phyloP scores from a whole-genome alignment of 805 yeast genomes.

The Candida ipomoeae region DNA sequence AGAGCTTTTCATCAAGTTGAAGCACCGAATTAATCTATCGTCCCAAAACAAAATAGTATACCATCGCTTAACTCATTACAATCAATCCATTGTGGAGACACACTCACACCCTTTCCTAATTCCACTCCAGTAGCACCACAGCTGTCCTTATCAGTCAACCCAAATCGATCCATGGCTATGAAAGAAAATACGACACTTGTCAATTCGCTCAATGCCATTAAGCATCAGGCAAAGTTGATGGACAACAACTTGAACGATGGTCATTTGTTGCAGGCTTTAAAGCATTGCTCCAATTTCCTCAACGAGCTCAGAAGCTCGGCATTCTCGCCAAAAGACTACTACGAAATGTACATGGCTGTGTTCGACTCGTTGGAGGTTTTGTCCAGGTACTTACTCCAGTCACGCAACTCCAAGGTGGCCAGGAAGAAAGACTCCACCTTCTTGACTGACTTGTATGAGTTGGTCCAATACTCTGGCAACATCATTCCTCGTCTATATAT shows the following conservation, averaged over 20 bases:
- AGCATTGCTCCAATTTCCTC: conserved; percentile 78
- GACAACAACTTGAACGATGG: conserved; percentile 62
- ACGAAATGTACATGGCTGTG: conserved; percentile 79
- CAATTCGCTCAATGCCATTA: conserved; percentile 41
- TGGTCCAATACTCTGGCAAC: conserved; percentile 93
- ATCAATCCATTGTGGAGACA: background rate
- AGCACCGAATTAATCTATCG: background rate
- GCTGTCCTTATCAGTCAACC: background rate
- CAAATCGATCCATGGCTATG: conserved; percentile 2
- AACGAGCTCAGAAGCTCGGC: conserved; percentile 74
- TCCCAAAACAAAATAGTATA: background rate
- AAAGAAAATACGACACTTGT: conserved; percentile 8
- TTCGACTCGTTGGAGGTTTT: conserved; percentile 77
- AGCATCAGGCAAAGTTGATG: conserved; percentile 72
- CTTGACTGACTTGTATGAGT: conserved; percentile 84
- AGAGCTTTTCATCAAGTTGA: background rate
- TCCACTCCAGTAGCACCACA: background rate
- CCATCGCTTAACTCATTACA: background rate
- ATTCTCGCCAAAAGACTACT: conserved; percentile 85
- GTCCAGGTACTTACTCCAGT: conserved; percentile 58
- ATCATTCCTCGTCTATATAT: conserved; percentile 87
- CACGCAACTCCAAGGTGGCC: conserved; percentile 60
- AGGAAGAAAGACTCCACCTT: conserved; percentile 28
- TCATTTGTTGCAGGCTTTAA: conserved; percentile 79
- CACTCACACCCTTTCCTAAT: background rate